Percentiles rank a stretch among this genome's conserved stretches.
phyloP scores from a whole-genome alignment of 306 rosid genomes.

The Glycine tomentella region DNA sequence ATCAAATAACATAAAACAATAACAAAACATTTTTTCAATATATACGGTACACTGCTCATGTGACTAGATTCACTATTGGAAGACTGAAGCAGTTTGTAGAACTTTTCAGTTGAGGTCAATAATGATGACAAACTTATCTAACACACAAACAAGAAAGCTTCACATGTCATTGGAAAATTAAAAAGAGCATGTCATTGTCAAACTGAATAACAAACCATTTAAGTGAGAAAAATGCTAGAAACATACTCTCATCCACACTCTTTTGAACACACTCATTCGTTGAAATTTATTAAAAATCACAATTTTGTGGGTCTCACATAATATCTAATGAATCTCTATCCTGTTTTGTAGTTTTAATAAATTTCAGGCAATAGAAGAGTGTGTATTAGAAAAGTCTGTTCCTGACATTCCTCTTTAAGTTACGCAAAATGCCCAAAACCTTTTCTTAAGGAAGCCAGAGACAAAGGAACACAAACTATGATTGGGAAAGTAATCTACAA shows the following conservation, averaged over 20 bases:
- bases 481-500: constrained; percentile 2
- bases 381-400: too few relatives aligned
- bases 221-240: too few relatives aligned
- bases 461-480: neutral
- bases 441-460: neutral
- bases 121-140: neutral
- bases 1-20: neutral
- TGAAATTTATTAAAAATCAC: too few relatives aligned
- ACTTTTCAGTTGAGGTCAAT: constrained; percentile 19
- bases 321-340: too few relatives aligned
- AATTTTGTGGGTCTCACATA: too few relatives aligned
- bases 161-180: neutral
- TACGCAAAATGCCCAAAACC: neutral
- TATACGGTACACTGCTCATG: neutral
- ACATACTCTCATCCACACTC: too few relatives aligned
- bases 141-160: too few relatives aligned
- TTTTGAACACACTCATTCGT: too few relatives aligned
- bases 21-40: neutral
- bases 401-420: neutral
- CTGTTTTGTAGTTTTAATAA: too few relatives aligned
- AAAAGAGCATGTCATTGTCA: neutral
- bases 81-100: neutral
- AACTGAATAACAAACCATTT: constrained; percentile 1
- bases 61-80: neutral
- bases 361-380: too few relatives aligned